A percentile compares a stretch with the other conserved stretches of the same genome.
Evolutionary conservation across 441 rosid genomes (phyloP).

Genomic region (Pelargonium australe): DNA sequence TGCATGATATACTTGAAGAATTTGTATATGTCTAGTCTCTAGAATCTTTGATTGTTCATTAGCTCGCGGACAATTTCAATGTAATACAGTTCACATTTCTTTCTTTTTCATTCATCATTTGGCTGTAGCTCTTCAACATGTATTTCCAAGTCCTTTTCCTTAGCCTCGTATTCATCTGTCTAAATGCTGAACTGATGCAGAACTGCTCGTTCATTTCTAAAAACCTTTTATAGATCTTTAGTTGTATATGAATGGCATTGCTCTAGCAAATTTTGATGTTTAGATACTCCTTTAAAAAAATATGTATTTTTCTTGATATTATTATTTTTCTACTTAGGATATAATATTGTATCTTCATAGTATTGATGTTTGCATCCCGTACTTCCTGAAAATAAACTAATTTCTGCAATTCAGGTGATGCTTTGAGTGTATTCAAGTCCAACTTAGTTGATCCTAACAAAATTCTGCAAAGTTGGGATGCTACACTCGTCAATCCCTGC

Average conservation of each 20-base stretch:
- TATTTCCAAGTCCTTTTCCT: neutral
- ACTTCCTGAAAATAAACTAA: neutral
- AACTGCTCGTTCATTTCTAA: neutral
- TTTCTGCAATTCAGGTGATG: slow-evolving; percentile 55
- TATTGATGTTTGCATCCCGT: neutral
- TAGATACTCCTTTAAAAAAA: neutral
- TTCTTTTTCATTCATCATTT: neutral
- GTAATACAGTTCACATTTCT: neutral
- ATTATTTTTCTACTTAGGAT: neutral
- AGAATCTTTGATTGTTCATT: neutral
- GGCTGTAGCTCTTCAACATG: neutral
- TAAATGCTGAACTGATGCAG: neutral
- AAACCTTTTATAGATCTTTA: neutral
- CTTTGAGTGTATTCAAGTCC: slow-evolving; percentile 68
- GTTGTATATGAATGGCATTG: neutral
- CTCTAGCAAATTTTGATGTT: slow-evolving; percentile 1
- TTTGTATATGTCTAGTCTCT: neutral
- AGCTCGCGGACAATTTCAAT: neutral
- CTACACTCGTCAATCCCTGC: slow-evolving; percentile 97
- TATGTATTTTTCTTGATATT: neutral
- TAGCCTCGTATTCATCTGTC: too few relatives aligned
- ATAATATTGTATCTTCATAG: neutral
- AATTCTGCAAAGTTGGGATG: slow-evolving; percentile 98
- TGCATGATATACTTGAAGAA: neutral
- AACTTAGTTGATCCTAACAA: slow-evolving; percentile 75